Conservation (phyloP, 2,329 filamentous ascomycete genomes). For the Helotiales sp. region DNA sequence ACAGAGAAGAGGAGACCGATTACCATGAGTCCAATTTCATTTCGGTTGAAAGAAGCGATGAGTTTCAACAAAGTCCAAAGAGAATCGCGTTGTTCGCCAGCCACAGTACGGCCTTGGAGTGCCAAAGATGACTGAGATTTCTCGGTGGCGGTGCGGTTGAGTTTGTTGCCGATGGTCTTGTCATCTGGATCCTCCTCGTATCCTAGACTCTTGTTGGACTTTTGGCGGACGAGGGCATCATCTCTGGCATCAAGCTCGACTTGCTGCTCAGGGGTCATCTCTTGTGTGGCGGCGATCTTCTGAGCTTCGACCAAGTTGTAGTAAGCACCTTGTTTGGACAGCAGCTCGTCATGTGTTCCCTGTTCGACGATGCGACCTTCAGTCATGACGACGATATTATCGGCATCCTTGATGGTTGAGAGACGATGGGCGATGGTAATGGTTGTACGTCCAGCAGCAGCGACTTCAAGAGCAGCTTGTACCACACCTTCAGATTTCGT, state of each 20-base stretch:
- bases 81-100: constrained; percentile 64
- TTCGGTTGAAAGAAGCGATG: constrained; percentile 77
- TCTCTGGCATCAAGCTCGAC: constrained; percentile 56
- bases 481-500: constrained; percentile 95
- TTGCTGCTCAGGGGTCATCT: constrained; percentile 57
- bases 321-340: constrained; percentile 75
- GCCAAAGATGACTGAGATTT: constrained; percentile 72
- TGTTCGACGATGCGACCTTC: constrained; percentile 88
- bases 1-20: constrained; percentile 74
- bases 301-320: constrained; percentile 87
- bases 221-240: constrained; percentile 55
- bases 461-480: constrained; percentile 87
- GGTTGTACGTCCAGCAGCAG: constrained; percentile 85
- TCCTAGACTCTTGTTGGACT: constrained; percentile 48
- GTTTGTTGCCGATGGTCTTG: constrained; percentile 58
- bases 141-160: constrained; percentile 59
- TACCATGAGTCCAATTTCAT: constrained; percentile 74
- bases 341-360: constrained; percentile 81
- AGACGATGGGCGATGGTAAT: constrained; percentile 96
- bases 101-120: constrained; percentile 60
- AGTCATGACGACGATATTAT: constrained; percentile 95
- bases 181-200: constrained; percentile 65
- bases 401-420: constrained; percentile 90
- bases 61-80: constrained; percentile 79
- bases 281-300: constrained; percentile 70